These are phyloP conservation scores for Boletus pseudo-olivaceus DNA, from an alignment of 768 basidiomycete genomes.

Conservation along the genomic window DNA sequence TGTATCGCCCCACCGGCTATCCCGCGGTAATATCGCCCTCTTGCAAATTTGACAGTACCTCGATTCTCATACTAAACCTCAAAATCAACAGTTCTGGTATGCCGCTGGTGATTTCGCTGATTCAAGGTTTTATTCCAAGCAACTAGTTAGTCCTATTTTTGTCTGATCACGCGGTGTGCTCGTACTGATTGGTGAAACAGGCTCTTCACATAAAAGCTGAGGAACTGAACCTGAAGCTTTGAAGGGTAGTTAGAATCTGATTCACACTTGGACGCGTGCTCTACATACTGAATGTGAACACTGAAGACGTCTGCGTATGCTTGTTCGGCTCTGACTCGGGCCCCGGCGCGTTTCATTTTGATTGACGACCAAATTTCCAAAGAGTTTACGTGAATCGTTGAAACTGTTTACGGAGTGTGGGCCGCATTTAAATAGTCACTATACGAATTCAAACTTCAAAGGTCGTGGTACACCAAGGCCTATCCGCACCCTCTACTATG, in stretches of 20 bases:
- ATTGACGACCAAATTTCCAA: no score
- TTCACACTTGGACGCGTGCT: not conserved
- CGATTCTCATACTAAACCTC: not conserved
- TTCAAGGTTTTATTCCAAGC: slow-evolving; percentile 1
- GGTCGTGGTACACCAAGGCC: not conserved
- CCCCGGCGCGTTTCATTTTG: no score
- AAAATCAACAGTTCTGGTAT: not conserved
- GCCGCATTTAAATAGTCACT: not conserved
- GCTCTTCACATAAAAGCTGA: slow-evolving; percentile 7
- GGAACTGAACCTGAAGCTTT: not conserved
- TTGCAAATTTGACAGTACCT: not conserved
- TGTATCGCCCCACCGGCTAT: slow-evolving; percentile 4
- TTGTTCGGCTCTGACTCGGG: not conserved
- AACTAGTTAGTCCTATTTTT: not conserved
- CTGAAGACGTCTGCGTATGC: not conserved
- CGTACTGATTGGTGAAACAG: not conserved
- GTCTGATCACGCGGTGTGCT: not conserved
- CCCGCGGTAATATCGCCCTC: not conserved
- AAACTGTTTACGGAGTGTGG: no score
- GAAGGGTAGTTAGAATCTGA: not conserved
- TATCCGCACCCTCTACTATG: not conserved
- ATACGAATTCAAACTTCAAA: not conserved
- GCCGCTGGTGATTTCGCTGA: slow-evolving; percentile 4
- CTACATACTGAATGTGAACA: not conserved
- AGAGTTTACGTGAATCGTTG: no score